Base-by-base conservation (phyloP, 1,284 basidiomycete genomes). In the Gastroboletus turbinatus region DNA sequence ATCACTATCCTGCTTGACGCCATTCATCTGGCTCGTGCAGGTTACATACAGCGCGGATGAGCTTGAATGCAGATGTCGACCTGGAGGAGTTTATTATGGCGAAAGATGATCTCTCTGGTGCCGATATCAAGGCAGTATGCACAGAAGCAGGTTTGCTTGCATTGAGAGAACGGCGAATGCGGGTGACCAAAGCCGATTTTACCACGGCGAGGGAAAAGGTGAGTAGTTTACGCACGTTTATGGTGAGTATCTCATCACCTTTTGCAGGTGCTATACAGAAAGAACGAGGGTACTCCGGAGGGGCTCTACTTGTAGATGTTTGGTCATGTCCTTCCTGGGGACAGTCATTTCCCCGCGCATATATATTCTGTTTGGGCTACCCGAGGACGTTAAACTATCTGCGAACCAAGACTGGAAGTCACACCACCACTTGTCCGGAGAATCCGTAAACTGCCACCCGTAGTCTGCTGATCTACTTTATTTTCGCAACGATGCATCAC, bases 101-200 rank as follows among this genome's bases (percentile, higher is more conserved):
- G 56, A 99, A 99, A 76, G 97, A 99, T 68, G 96, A 99, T 67
- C 77, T 98, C 17, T 96, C 92, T 11, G 96, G 96, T 55, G 96
- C 96, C 6, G 97, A 99, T 70, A 98, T 99, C 82, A 98, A 98
- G 78, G 96, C 95, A 4, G 92, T 96, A 17, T 96, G 93, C 71
- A 95, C 97, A 5, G 97, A 99, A 73, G 97, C 97, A 19, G 97
- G 97, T 67, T 74, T 99, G 53, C 79, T 98, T 50, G 97, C 97
- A 5, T 78, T 99, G 61, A 82, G 97, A 63, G 97, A 99, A 75
- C 82, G 97, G 58, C 82, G 97, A 55, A 99, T 99, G 96, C 82
- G 94, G 60, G 96, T 99, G 14, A 98, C 90, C 36, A 98, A 98
- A 76, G 82, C 79, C 39, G 94, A 96, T 75, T 94, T 96, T 66